Evolutionary conservation across 352 stramenopile species (phyloP), one percentile per base, ranked within the genome.

Genomic region (Phytophthora capsici): DNA sequence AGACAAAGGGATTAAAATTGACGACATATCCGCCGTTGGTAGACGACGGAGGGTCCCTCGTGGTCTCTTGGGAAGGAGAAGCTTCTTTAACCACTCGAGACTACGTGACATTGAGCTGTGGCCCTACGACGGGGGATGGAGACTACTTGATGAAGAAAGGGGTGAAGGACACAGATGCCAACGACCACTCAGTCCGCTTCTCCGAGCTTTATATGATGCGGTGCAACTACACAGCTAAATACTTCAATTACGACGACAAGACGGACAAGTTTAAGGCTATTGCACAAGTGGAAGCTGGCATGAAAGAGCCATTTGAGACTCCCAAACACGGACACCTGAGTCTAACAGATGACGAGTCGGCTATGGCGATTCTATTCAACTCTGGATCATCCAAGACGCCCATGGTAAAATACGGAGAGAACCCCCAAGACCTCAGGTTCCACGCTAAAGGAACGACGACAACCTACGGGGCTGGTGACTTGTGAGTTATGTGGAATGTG

Each of bases 311-410:
- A 1, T 77, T 82, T 6, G 59, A 75, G n/a, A 54, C 77, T 1
- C 85, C 85, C 5, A 91, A 93, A 65, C 85, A 93, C 22, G 85
- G 85, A 13, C 85, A 93, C 41, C 47, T 93, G 16, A 86, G 78
- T 53, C 60, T 93, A 16, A 90, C 78, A 1, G 76, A 81, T 12
- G 51, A 78, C 12, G 52, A 71, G 8, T 55, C 75, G 3, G 77
- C 82, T 10, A 91, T 93, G 82, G 76, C 73, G 0, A 51, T 93
- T 26, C 76, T 91, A 76, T 93, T 88, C 53, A 93, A 90, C 38
- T 89, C 85, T 10, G 82, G 75, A 7, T 90, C 81, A 1, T 64
- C 72, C 0, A 63, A 73, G 9, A 82, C 60, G 14, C 84, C 80
- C 0, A 54, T 69, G 10, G 80, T 79, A 4, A 75, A 69, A 37